phyloP scores from a whole-genome alignment of 495 filamentous ascomycete genomes.

The Cryomyces minteri region DNA sequence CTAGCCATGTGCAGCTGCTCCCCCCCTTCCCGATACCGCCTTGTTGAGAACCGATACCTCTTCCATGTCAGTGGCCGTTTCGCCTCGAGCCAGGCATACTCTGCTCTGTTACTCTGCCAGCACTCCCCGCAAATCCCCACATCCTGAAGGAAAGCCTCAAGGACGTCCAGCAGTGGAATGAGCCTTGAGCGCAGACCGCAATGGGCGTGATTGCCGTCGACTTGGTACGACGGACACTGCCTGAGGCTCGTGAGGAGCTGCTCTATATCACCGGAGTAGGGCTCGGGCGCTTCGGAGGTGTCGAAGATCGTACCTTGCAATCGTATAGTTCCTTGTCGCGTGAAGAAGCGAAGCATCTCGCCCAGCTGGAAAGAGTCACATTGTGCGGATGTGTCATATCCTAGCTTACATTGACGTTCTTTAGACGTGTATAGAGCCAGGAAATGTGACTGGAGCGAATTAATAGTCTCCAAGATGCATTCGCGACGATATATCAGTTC shows the following conservation, averaged over 20 bases:
- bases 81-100: constrained; percentile 16
- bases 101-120: constrained; percentile 22
- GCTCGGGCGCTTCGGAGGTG: constrained; percentile 9
- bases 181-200: constrained; percentile 57
- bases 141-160: constrained; percentile 11
- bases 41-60: background rate
- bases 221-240: constrained; percentile 56
- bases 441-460: constrained; percentile 59
- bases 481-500: constrained; percentile 55
- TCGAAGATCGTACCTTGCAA: constrained; percentile 21
- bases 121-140: constrained; percentile 26
- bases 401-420: constrained; percentile 48
- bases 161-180: constrained; percentile 47
- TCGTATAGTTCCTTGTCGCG: constrained; percentile 22
- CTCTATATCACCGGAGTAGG: constrained; percentile 27
- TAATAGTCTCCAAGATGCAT: constrained; percentile 54
- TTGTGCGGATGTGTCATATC: constrained; percentile 52
- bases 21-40: background rate
- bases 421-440: constrained; percentile 44
- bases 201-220: constrained; percentile 57
- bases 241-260: constrained; percentile 34
- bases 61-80: constrained; percentile 21
- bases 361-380: constrained; percentile 81
- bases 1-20: constrained; percentile 3
- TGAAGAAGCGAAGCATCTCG: constrained; percentile 68